A percentile compares a stretch with the other conserved stretches of the same genome.
Conservation (phyloP, 257 asterid genomes). For the Petrea volubilis region DNA sequence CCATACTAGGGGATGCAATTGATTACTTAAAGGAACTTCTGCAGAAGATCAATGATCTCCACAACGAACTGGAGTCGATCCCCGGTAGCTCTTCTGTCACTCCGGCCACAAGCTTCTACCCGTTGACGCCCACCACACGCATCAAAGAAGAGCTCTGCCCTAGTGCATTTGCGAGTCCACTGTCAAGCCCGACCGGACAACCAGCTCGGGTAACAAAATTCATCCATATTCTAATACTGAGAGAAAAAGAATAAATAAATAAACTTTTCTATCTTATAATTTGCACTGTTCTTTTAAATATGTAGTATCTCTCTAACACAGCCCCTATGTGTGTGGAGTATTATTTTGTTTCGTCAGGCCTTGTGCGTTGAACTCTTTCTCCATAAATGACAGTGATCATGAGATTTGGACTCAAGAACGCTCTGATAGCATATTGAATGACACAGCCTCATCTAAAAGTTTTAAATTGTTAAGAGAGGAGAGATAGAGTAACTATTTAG, state of each 20-base stretch:
- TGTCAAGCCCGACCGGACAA: constrained; percentile 70
- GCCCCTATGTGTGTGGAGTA: no score
- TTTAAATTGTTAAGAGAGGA: no score
- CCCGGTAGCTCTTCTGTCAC: constrained; percentile 46
- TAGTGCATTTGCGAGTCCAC: constrained; percentile 59
- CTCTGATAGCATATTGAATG: no score
- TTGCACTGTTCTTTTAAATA: no score
- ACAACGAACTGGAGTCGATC: constrained; percentile 62
- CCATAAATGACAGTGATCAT: no score
- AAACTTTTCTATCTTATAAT: neutral
- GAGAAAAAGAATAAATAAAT: no score
- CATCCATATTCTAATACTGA: neutral
- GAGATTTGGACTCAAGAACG: no score
- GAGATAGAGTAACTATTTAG: no score
- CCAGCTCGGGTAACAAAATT: constrained; percentile 54
- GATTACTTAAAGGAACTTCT: constrained; percentile 72
- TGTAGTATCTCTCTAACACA: no score
- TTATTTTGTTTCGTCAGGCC: no score
- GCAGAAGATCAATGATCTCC: constrained; percentile 68
- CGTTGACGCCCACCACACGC: constrained; percentile 54
- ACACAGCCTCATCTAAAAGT: no score
- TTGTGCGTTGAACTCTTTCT: no score
- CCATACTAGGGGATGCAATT: constrained; percentile 79
- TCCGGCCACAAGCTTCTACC: constrained; percentile 41
- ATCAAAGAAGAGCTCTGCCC: constrained; percentile 74